Evolutionary conservation across 2,329 filamentous ascomycete species (phyloP).

Genomic region (Mollisia scopiformis): DNA sequence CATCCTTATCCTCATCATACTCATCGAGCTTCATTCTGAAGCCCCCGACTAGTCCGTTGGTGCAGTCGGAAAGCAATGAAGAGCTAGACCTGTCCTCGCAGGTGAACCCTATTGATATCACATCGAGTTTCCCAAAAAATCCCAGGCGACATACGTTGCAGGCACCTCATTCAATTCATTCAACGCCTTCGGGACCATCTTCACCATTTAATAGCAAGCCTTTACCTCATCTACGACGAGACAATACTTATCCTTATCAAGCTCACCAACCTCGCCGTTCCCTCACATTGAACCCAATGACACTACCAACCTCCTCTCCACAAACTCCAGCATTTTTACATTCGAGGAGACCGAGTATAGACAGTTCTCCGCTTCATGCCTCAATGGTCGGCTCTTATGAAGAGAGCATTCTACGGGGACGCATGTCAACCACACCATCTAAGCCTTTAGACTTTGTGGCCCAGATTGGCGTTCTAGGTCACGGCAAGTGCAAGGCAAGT

Average conservation of each 20-base stretch:
- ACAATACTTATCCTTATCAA: constrained; percentile 71
- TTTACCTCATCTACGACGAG: constrained; percentile 54
- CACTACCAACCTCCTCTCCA: constrained; percentile 45
- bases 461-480: constrained; percentile 90
- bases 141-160: constrained; percentile 73
- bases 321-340: constrained; percentile 54
- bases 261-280: constrained; percentile 80
- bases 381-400: constrained; percentile 98
- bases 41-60: constrained; percentile 88
- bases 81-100: constrained; percentile 68
- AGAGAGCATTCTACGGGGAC: constrained; percentile 89
- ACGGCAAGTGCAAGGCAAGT: constrained; percentile 84
- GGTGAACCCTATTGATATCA: constrained; percentile 53
- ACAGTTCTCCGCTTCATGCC: constrained; percentile 79
- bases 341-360: constrained; percentile 67
- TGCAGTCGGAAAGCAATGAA: constrained; percentile 84
- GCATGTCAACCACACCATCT: constrained; percentile 96
- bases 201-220: constrained; percentile 46
- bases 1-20: constrained; percentile 71
- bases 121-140: constrained; percentile 37
- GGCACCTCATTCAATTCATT: constrained; percentile 56
- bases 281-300: constrained; percentile 60
- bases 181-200: constrained; percentile 41
- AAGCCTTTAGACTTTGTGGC: constrained; percentile 91
- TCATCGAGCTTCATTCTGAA: constrained; percentile 83